phyloP scores from a whole-genome alignment of 805 yeast genomes.

The Myxozyma lipomycoides region DNA sequence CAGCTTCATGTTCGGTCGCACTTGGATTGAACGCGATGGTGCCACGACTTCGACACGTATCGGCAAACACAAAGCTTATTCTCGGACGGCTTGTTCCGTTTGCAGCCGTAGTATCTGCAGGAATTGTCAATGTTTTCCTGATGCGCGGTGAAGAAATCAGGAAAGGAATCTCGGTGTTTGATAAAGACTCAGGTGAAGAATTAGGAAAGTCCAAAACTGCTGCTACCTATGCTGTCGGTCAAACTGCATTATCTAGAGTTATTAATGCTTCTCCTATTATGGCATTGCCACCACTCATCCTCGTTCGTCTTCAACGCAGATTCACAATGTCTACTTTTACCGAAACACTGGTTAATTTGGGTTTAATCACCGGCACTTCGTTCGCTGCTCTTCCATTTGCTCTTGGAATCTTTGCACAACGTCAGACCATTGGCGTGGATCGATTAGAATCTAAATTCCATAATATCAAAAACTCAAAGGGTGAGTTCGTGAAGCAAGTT shows the following conservation, averaged over 20 bases:
- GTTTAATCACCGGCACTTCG: slow-evolving; percentile 79
- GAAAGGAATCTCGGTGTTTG: slow-evolving; percentile 45
- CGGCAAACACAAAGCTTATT: slow-evolving; percentile 65
- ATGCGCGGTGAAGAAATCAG: slow-evolving; percentile 95
- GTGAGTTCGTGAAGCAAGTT: slow-evolving; percentile 54
- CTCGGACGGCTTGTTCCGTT: slow-evolving; percentile 90
- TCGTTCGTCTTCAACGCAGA: slow-evolving; percentile 72
- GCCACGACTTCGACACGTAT: slow-evolving; percentile 71
- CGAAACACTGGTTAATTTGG: slow-evolving; percentile 74
- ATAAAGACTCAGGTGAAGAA: slow-evolving; percentile 37
- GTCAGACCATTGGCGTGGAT: slow-evolving; percentile 55
- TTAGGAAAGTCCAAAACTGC: slow-evolving; percentile 76
- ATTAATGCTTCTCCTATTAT: slow-evolving; percentile 95
- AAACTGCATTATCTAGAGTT: slow-evolving; percentile 92
- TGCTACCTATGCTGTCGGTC: slow-evolving; percentile 90
- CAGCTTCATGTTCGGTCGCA: slow-evolving; percentile 94
- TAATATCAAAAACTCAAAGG: slow-evolving; percentile 57
- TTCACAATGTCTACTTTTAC: slow-evolving; percentile 62
- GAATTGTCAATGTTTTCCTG: slow-evolving; percentile 89
- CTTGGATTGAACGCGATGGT: slow-evolving; percentile 86
- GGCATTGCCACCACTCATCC: slow-evolving; percentile 89
- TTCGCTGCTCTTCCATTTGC: slow-evolving; percentile 91
- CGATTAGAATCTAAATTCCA: slow-evolving; percentile 64
- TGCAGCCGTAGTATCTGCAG: slow-evolving; percentile 98
- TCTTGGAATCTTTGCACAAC: slow-evolving; percentile 91